Conservation (phyloP, 1,284 basidiomycete species). For the Ustilago lituana region DNA sequence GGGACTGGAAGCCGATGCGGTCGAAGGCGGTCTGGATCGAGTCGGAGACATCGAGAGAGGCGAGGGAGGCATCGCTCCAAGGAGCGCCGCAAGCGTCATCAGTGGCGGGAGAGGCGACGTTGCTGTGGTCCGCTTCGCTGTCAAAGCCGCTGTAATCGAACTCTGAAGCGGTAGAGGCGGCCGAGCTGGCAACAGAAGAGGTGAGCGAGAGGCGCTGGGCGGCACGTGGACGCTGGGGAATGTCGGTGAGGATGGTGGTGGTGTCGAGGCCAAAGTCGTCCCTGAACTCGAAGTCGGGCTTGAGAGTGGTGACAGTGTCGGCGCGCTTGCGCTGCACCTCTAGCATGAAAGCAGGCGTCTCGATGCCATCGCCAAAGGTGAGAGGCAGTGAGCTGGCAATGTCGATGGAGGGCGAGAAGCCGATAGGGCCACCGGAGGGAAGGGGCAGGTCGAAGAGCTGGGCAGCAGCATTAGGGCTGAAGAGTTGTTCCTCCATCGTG, state of each 20-base stretch:
- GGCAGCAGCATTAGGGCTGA: slow-evolving; percentile 34
- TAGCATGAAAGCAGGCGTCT: slow-evolving; percentile 40
- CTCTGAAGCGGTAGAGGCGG: slow-evolving; percentile 55
- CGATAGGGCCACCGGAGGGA: slow-evolving; percentile 29
- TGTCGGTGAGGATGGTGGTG: slow-evolving; percentile 28
- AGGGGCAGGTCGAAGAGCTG: slow-evolving; percentile 42
- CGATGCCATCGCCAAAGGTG: slow-evolving; percentile 37
- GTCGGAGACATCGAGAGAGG: slow-evolving; percentile 20
- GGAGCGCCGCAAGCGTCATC: slow-evolving; percentile 21
- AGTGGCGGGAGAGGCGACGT: slow-evolving; percentile 25
- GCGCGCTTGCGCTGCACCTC: slow-evolving; percentile 49
- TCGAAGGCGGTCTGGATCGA: slow-evolving; percentile 39
- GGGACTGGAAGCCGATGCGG: slow-evolving; percentile 40
- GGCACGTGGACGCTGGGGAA: slow-evolving; percentile 43
- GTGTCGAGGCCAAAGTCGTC: slow-evolving; percentile 22
- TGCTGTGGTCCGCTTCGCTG: slow-evolving; percentile 36
- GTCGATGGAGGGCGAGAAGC: slow-evolving; percentile 49
- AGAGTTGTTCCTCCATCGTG: slow-evolving; percentile 52
- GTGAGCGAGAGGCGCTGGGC: slow-evolving; percentile 52
- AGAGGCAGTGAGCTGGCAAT: slow-evolving; percentile 29
- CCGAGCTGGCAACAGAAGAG: slow-evolving; percentile 53
- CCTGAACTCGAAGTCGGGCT: slow-evolving; percentile 45
- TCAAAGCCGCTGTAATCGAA: slow-evolving; percentile 45
- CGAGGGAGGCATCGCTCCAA: slow-evolving; percentile 23
- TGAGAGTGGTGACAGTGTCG: slow-evolving; percentile 51